Conservation (phyloP, 495 filamentous ascomycete species). For the Bathelium albidoporum region DNA sequence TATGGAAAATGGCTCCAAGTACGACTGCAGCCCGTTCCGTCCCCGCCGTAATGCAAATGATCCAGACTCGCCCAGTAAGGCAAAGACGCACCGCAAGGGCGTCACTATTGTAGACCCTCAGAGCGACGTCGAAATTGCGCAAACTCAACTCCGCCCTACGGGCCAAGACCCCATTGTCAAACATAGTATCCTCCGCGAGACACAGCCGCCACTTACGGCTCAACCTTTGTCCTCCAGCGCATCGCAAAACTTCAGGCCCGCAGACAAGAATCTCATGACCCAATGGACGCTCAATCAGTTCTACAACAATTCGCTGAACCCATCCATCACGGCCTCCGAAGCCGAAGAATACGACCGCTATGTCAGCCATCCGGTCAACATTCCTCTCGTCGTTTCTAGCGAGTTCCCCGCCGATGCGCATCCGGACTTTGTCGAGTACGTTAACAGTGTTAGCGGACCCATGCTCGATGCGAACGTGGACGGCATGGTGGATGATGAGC, state of each 20-base stretch:
- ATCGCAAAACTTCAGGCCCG: conserved; percentile 34
- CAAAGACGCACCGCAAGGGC: conserved; percentile 44
- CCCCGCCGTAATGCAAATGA: conserved; percentile 34
- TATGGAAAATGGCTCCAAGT: conserved; percentile 47
- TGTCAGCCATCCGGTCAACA: conserved; percentile 76
- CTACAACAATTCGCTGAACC: conserved; percentile 67
- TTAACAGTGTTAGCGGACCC: conserved; percentile 38
- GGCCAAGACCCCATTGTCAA: conserved; percentile 15
- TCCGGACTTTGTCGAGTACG: conserved; percentile 65
- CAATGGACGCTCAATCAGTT: conserved; percentile 85
- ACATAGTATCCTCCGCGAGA: conserved; percentile 26
- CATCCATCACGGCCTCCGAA: conserved; percentile 61
- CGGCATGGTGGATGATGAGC: conserved; percentile 9
- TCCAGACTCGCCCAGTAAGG: conserved; percentile 34
- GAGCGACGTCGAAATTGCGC: conserved; percentile 23
- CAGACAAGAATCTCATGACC: conserved; percentile 33
- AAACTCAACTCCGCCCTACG: conserved; percentile 2
- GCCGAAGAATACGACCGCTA: conserved; percentile 83
- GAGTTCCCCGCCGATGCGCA: conserved; percentile 46
- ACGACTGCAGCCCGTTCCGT: conserved; percentile 58
- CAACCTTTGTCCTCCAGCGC: background rate
- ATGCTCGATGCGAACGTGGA: conserved; percentile 12
- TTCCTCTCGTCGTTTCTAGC: conserved; percentile 75
- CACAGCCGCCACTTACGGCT: background rate
- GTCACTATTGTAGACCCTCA: conserved; percentile 51